Conservation (phyloP, 495 filamentous ascomycete species). For the Annulohypoxylon nitens region DNA sequence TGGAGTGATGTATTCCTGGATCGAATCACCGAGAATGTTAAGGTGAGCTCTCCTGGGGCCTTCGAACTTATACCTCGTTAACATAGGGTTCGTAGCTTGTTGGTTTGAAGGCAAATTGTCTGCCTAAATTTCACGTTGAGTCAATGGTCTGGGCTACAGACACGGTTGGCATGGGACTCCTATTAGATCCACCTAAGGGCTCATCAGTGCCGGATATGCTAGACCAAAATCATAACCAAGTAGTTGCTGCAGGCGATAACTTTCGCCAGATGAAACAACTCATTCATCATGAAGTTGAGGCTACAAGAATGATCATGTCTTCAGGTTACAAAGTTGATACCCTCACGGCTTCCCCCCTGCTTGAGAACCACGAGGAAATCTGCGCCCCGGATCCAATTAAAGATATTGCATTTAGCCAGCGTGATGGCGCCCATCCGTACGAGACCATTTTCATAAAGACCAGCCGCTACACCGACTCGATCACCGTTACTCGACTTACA, state of each 20-base stretch:
- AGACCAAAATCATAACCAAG: constrained; percentile 13
- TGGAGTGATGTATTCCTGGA: constrained; percentile 52
- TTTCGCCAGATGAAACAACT: constrained; percentile 33
- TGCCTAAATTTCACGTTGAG: constrained; percentile 50
- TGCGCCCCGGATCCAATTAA: constrained; percentile 18
- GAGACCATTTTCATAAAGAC: constrained; percentile 55
- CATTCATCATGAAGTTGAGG: constrained; percentile 47
- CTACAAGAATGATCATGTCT: constrained; percentile 42
- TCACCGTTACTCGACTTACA: constrained; percentile 40
- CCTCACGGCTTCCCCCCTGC: constrained; percentile 45
- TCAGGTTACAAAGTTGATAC: constrained; percentile 53
- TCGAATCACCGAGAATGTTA: constrained; percentile 49
- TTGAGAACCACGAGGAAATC: constrained; percentile 11
- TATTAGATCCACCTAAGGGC: constrained; percentile 42
- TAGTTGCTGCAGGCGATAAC: constrained; percentile 42
- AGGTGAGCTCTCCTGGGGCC: constrained; percentile 36
- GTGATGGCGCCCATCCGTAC: constrained; percentile 50
- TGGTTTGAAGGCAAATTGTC: constrained; percentile 52
- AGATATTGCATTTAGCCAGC: constrained; percentile 30
- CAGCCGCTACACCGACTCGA: constrained; percentile 42
- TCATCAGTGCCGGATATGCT: constrained; percentile 15
- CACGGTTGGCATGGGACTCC: constrained; percentile 46
- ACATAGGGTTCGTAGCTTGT: constrained; percentile 40
- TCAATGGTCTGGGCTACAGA: constrained; percentile 58
- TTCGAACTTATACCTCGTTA: neutral